phyloP scores from a whole-genome alignment of 805 yeast species.

The Clavispora fructus region DNA sequence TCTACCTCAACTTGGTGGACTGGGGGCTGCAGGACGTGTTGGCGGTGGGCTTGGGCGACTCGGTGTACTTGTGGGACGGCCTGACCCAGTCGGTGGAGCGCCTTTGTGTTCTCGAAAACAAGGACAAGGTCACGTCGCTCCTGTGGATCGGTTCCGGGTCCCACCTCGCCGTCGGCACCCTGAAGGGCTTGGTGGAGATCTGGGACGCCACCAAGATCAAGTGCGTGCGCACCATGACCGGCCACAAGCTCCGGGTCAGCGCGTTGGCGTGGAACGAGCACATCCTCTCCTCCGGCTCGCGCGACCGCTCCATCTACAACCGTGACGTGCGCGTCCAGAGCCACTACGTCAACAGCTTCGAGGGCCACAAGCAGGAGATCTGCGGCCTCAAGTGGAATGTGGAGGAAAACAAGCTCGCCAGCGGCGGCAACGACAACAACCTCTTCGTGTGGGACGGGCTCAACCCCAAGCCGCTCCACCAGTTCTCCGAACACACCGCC shows the following conservation, averaged over 20 bases:
- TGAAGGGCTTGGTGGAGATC: conserved; percentile 81
- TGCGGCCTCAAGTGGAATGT: conserved; percentile 95
- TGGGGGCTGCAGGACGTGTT: conserved; percentile 90
- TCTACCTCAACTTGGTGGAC: conserved; percentile 84
- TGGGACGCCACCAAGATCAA: conserved; percentile 86
- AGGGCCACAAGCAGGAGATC: conserved; percentile 85
- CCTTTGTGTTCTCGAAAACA: conserved; percentile 65
- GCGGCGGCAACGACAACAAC: conserved; percentile 93
- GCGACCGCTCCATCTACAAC: conserved; percentile 80
- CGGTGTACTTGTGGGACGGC: conserved; percentile 90
- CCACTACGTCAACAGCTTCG: conserved; percentile 68
- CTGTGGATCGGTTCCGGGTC: conserved; percentile 95
- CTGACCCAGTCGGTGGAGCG: conserved; percentile 75
- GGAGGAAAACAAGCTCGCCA: conserved; percentile 85
- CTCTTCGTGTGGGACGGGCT: conserved; percentile 85
- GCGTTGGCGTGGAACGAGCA: conserved; percentile 94
- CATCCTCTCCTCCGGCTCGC: conserved; percentile 77
- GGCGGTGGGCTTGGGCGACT: conserved; percentile 85
- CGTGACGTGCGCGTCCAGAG: conserved; percentile 87
- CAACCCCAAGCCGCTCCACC: conserved; percentile 60
- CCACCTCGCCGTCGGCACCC: conserved; percentile 89
- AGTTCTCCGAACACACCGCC: conserved; percentile 79
- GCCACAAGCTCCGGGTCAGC: conserved; percentile 80
- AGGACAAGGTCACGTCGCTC: conserved; percentile 74
- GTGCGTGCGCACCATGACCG: conserved; percentile 87